phyloP scores from a whole-genome alignment of 2,329 filamentous ascomycete species.

The Colletotrichum abscissum region DNA sequence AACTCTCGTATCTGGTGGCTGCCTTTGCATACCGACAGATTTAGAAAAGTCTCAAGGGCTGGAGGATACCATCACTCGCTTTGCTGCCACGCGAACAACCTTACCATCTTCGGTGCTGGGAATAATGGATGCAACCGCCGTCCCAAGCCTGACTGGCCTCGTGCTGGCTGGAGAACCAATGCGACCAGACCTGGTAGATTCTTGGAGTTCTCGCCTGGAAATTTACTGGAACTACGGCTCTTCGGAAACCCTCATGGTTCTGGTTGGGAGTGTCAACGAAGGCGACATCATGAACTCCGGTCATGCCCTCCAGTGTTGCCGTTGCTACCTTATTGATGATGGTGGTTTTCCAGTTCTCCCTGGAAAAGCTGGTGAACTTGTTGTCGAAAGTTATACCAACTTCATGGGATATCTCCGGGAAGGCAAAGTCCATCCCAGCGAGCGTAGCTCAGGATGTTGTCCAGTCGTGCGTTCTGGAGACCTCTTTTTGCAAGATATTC shows the following conservation, averaged over 20 bases:
- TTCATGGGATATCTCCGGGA: not conserved
- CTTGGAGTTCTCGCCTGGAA: not conserved
- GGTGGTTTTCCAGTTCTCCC: not conserved
- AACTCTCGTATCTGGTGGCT: not conserved
- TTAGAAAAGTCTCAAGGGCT: not conserved
- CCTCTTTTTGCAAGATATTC: not conserved
- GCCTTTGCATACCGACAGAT: constrained; percentile 1
- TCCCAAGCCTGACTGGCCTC: not conserved
- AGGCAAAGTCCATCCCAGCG: not conserved
- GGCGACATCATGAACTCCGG: not conserved
- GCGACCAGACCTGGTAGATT: not conserved
- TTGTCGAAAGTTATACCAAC: not conserved
- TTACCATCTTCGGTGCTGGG: not conserved
- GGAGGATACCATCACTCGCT: not conserved
- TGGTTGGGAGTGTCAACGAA: not conserved
- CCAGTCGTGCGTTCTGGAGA: not conserved
- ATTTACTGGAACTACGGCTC: not conserved
- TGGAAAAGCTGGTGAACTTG: not conserved
- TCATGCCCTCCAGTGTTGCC: constrained; percentile 1
- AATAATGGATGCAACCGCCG: not conserved
- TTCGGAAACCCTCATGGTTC: constrained; percentile 1
- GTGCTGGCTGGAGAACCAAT: not conserved
- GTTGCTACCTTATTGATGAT: not conserved
- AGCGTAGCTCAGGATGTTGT: not conserved
- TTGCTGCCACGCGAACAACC: not conserved